These are phyloP conservation scores for Mycena sanguinolenta DNA, from an alignment of 768 basidiomycete species.

Conservation along the genomic window DNA sequence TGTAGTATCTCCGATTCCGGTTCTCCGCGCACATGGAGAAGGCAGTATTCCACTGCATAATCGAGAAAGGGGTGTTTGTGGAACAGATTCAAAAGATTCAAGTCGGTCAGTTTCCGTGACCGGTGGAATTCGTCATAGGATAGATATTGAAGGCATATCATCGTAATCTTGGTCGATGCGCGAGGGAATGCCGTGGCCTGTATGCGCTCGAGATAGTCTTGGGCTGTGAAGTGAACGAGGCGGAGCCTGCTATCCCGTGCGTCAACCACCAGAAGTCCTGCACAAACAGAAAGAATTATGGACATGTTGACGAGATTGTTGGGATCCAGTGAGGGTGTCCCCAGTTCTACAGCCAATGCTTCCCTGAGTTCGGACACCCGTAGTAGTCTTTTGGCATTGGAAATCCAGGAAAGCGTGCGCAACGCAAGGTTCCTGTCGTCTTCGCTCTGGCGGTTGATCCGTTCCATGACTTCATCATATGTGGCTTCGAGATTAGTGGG, in stretches of 20 bases:
- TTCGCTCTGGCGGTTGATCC: background rate
- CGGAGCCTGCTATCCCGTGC: background rate
- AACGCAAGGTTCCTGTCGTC: background rate
- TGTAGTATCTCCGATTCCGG: background rate
- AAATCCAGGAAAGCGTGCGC: background rate
- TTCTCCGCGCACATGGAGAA: background rate
- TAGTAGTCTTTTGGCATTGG: background rate
- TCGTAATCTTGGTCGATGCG: background rate
- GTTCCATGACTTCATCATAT: background rate
- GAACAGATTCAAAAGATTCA: background rate
- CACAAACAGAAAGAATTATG: background rate
- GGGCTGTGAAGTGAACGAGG: background rate
- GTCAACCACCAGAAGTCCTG: background rate
- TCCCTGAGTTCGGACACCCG: background rate
- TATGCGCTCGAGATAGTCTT: background rate
- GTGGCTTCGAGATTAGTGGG: background rate
- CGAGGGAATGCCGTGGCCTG: background rate
- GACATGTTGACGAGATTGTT: background rate
- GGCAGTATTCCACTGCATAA: slow-evolving; percentile 18
- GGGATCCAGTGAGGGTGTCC: background rate
- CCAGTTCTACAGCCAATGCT: background rate
- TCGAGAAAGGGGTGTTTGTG: slow-evolving; percentile 2
- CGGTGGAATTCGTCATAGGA: background rate
- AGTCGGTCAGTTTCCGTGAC: background rate
- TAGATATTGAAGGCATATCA: background rate